A percentile compares a stretch with the other conserved stretches of the same genome.
These are phyloP conservation scores for Penicillium lividum DNA, from an alignment of 495 filamentous ascomycete genomes.

Conservation along the genomic window DNA sequence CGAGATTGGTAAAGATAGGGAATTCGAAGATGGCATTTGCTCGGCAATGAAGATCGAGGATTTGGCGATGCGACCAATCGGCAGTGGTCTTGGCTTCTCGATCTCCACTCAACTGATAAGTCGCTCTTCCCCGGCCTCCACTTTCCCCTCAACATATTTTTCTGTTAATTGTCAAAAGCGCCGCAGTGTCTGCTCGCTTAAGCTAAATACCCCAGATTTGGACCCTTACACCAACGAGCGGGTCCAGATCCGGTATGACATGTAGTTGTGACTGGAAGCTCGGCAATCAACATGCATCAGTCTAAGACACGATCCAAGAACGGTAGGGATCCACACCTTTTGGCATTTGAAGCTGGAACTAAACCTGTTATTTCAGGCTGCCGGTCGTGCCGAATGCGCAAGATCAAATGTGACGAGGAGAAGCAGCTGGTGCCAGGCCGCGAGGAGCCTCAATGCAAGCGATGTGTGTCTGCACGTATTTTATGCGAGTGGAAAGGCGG, in stretches of 20 bases:
- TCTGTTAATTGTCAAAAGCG: not conserved
- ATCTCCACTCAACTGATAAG: constrained; percentile 22
- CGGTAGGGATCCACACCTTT: constrained; percentile 29
- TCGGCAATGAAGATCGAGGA: constrained; percentile 9
- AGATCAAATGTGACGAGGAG: constrained; percentile 40
- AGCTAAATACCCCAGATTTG: constrained; percentile 11
- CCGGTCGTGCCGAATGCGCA: constrained; percentile 38
- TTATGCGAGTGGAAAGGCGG: constrained; percentile 36
- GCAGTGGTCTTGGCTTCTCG: not conserved
- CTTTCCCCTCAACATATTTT: constrained; percentile 10
- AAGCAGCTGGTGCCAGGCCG: constrained; percentile 25
- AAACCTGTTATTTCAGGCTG: constrained; percentile 22
- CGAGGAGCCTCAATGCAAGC: constrained; percentile 34
- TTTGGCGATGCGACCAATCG: constrained; percentile 4
- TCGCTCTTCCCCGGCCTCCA: constrained; percentile 13
- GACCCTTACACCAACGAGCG: constrained; percentile 3
- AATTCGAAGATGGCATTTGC: not conserved
- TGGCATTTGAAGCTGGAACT: not conserved
- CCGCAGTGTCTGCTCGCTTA: not conserved
- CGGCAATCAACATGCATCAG: constrained; percentile 25
- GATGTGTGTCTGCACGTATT: constrained; percentile 29
- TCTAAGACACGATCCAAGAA: constrained; percentile 36
- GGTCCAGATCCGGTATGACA: constrained; percentile 8
- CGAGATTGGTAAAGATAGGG: not conserved
- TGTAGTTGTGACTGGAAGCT: constrained; percentile 6